phyloP scores from a whole-genome alignment of 257 asterid genomes.

The Nicotiana noctiflora region DNA sequence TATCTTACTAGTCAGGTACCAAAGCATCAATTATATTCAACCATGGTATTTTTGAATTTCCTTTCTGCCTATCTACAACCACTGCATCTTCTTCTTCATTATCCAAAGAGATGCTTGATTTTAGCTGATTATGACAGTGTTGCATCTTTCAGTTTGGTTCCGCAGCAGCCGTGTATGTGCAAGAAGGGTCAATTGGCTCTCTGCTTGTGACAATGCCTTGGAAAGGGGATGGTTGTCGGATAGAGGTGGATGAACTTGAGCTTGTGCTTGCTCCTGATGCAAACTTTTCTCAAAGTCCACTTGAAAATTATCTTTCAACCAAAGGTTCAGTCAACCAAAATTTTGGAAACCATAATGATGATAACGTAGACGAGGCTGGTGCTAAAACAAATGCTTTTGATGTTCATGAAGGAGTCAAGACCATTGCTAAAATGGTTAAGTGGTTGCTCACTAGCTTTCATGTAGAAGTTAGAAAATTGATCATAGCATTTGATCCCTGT shows the following conservation, averaged over 20 bases:
- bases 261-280: conserved; percentile 64
- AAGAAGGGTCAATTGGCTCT: conserved; percentile 94
- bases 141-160: conserved; percentile 61
- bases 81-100: not conserved
- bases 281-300: conserved; percentile 30
- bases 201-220: conserved; percentile 78
- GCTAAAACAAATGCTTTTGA: conserved; percentile 43
- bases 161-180: conserved; percentile 42
- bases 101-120: not conserved
- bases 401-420: conserved; percentile 98
- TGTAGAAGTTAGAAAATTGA: conserved; percentile 60
- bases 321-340: conserved; percentile 23
- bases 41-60: not conserved
- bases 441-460: conserved; percentile 86
- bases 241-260: conserved; percentile 90
- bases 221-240: conserved; percentile 80
- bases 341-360: conserved; percentile 37
- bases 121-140: conserved; percentile 8
- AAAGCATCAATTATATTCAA: not conserved
- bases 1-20: not conserved
- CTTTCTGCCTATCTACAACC: not conserved
- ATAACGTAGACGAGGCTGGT: conserved; percentile 14
- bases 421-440: conserved; percentile 93
- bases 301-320: conserved; percentile 29
- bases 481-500: conserved; percentile 83